Percentiles rank a stretch among this genome's conserved stretches.
Evolutionary conservation across 1,284 basidiomycete genomes (phyloP).

Genomic region (Porodaedalea pini): DNA sequence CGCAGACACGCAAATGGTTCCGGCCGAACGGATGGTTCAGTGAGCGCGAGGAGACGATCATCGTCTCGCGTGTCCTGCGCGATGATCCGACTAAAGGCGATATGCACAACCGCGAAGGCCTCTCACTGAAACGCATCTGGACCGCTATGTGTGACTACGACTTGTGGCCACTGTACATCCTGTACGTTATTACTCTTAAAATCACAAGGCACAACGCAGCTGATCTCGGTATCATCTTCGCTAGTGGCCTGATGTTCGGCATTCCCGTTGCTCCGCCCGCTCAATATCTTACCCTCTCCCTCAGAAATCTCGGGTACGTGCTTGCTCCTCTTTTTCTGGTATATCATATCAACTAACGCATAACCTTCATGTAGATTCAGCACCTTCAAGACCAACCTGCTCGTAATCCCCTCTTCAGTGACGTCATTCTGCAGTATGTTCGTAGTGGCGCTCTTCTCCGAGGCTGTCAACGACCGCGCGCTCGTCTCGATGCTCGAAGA

Average conservation of each 20-base stretch:
- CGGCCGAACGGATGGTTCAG: conserved; percentile 71
- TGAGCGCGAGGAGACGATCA: conserved; percentile 50
- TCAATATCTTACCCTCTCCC: conserved; percentile 59
- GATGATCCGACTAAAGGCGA: conserved; percentile 67
- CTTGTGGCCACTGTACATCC: conserved; percentile 67
- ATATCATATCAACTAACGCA: background rate
- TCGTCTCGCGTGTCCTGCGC: conserved; percentile 58
- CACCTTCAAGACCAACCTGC: conserved; percentile 58
- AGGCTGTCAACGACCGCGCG: conserved; percentile 44
- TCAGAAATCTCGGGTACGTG: conserved; percentile 51
- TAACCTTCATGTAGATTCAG: conserved; percentile 44
- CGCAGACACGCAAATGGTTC: conserved; percentile 65
- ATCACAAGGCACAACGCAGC: too few relatives aligned
- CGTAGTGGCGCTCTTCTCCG: conserved; percentile 42
- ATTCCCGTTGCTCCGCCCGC: conserved; percentile 49
- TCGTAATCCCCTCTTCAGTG: conserved; percentile 53
- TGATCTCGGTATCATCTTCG: background rate
- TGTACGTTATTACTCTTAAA: conserved; percentile 31
- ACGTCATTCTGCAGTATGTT: conserved; percentile 44
- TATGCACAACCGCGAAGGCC: conserved; percentile 77
- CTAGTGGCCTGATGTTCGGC: conserved; percentile 41
- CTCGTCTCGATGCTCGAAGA: conserved; percentile 46
- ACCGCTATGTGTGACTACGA: conserved; percentile 58
- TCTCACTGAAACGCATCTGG: conserved; percentile 54
- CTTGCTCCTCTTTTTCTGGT: background rate